Evolutionary conservation across 1,284 basidiomycete genomes (phyloP), one percentile per base, ranked within the genome.

Genomic region (Xerocomus nothofagi): DNA sequence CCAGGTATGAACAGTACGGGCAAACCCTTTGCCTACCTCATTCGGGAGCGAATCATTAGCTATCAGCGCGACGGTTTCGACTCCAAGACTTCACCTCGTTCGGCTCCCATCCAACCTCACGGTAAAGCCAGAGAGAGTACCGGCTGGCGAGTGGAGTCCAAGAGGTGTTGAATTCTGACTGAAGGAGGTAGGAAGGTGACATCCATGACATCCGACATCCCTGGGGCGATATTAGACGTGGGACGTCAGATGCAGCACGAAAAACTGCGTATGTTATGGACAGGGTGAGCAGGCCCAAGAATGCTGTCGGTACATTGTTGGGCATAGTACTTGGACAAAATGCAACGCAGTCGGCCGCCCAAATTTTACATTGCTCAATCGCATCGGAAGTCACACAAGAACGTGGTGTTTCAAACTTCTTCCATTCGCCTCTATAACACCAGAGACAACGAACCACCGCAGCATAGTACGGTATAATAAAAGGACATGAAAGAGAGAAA

Each of bases 161-260:
- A 14, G 80, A 73, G 49, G 70, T 57, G 62, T 91, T 73, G 63
- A 89, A 85, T 27, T 70, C 73, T 34, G 71, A 63, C 60, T 87
- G 86, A 30, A 86, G 77, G 33, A 91, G 71, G 69, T 98, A 99
- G 6, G 88, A 88, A 1, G 95, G 96, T 5, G 82, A 90, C 97
- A 99, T 99, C 77, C 86, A 94, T 52, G 93, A 93, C 96, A 99
- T 99, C 47, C 91, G 85, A 71, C 96, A 99, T 79, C 88, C 88
- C 76, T 91, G 88, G 4, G 88, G 87, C 3, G 86, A 88, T 41
- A 87, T 66, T 40, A 65, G 70, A 27, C 65, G 56, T 23, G 70
- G 64, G 26, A 75, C 65, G 55, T 78, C 71, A 15, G 63, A 62
- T 32, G 63, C 70, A 29, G 78, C 71, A 38, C 66, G 61, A 55